A percentile compares a stretch with the other conserved stretches of the same genome.
These are phyloP conservation scores for Pedinophyceae sp. DNA, from an alignment of 139 green algal genomes.

Conservation along the genomic window DNA sequence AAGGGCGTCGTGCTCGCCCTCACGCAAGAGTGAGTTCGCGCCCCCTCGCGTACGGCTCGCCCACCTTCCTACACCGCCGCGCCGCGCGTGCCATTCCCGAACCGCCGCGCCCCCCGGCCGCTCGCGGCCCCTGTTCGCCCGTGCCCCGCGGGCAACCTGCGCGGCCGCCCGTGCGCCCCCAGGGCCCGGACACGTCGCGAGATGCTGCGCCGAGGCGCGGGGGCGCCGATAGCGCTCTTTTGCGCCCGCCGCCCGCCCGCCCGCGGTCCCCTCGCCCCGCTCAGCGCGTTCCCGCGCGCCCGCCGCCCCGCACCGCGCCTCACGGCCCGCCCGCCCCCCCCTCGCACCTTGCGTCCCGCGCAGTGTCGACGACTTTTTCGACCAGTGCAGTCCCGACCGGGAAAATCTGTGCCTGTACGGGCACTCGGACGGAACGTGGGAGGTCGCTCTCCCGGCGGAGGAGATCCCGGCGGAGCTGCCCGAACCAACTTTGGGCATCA, in stretches of 20 bases:
- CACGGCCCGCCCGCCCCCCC: too few relatives aligned
- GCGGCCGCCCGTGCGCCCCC: too few relatives aligned
- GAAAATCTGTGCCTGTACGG: conserved; percentile 98
- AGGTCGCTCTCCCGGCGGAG: conserved; percentile 80
- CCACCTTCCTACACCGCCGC: not conserved
- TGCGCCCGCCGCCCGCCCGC: too few relatives aligned
- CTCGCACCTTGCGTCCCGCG: too few relatives aligned
- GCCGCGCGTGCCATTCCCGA: not conserved
- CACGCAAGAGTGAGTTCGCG: conserved; percentile 32
- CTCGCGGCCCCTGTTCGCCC: not conserved
- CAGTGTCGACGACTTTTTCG: conserved; percentile 55
- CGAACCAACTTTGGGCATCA: conserved; percentile 92
- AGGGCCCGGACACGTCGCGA: too few relatives aligned
- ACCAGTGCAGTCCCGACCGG: conserved; percentile 58
- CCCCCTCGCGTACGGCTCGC: not conserved
- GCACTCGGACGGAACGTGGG: conserved; percentile 63
- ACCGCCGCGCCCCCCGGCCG: not conserved
- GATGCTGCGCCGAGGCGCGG: too few relatives aligned
- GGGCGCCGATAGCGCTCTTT: too few relatives aligned
- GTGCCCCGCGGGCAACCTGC: not conserved
- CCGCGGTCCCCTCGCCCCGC: too few relatives aligned
- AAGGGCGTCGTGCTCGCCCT: conserved; percentile 40
- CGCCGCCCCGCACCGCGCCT: too few relatives aligned
- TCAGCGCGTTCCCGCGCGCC: too few relatives aligned
- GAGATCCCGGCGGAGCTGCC: conserved; percentile 95